Evolutionary conservation across 208 protist genomes (phyloP).

Genomic region (Kentomonas sorsogonicus): DNA sequence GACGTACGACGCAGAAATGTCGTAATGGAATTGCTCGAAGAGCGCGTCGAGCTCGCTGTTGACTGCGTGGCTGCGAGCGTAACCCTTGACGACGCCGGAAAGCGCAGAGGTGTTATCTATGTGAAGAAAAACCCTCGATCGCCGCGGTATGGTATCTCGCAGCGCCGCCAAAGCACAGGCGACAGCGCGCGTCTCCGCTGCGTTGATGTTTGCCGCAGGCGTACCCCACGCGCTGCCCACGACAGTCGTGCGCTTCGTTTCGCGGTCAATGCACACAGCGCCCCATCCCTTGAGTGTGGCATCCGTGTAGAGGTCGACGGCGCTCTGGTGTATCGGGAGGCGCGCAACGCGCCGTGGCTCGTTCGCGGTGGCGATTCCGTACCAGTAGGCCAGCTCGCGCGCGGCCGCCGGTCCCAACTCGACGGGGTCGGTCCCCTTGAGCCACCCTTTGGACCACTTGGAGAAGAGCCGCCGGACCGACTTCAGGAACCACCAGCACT

Average conservation of each 20-base stretch:
- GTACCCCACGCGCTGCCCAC: constrained; percentile 8
- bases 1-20: constrained; percentile 7
- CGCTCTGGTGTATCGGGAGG: neutral
- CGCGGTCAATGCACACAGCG: constrained; percentile 15
- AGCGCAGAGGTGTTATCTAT: constrained; percentile 22
- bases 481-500: constrained; percentile 21
- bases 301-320: constrained; percentile 19
- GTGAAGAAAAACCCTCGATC: constrained; percentile 9
- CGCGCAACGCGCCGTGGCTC: constrained; percentile 1
- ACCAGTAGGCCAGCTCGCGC: no score
- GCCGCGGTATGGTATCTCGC: neutral
- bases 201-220: constrained; percentile 13
- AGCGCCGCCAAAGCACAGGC: constrained; percentile 12
- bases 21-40: neutral
- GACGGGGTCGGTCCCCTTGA: no score
- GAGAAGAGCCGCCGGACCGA: constrained; percentile 3
- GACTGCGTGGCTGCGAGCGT: constrained; percentile 10
- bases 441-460: constrained; percentile 10
- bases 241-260: constrained; percentile 10
- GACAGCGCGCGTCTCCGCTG: constrained; percentile 15
- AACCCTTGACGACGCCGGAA: constrained; percentile 4
- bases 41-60: constrained; percentile 3
- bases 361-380: constrained; percentile 1
- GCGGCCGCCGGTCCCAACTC: no score
- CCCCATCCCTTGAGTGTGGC: constrained; percentile 17